phyloP scores from a whole-genome alignment of 179 eudicot genomes.

The Beta lomatogona region DNA sequence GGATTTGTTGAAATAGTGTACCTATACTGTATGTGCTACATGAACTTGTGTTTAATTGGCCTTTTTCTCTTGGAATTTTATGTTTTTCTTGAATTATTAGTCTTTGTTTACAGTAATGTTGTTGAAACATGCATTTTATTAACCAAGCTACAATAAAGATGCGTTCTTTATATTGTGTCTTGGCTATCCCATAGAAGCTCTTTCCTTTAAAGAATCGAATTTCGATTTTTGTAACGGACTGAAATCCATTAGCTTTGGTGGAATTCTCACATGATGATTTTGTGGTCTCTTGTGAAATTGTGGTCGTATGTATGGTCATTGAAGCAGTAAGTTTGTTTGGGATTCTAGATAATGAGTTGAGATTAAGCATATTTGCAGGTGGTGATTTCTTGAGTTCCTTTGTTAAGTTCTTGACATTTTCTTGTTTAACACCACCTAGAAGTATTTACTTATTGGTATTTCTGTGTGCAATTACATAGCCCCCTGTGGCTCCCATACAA shows the following conservation, averaged over 20 bases:
- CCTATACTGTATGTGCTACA: neutral
- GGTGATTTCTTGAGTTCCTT: neutral
- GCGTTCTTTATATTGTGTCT: neutral
- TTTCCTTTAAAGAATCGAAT: neutral
- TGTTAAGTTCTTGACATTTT: neutral
- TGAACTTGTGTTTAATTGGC: neutral
- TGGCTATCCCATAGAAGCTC: neutral
- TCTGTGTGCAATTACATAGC: constrained; percentile 32
- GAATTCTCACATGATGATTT: neutral
- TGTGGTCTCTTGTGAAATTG: neutral
- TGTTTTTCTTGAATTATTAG: neutral
- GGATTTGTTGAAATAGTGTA: neutral
- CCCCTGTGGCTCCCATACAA: constrained; percentile 72
- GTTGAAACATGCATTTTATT: neutral
- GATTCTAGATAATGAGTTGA: neutral
- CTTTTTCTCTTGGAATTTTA: neutral
- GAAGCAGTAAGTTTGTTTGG: neutral
- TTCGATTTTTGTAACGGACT: neutral
- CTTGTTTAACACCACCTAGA: neutral
- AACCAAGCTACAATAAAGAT: neutral
- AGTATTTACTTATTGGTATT: neutral
- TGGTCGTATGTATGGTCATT: neutral
- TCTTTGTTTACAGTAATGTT: neutral
- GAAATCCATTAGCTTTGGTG: neutral
- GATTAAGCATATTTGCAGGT: neutral